These are phyloP conservation scores for Nicotiana paniculata DNA, from an alignment of 257 asterid species.

Conservation along the genomic window DNA sequence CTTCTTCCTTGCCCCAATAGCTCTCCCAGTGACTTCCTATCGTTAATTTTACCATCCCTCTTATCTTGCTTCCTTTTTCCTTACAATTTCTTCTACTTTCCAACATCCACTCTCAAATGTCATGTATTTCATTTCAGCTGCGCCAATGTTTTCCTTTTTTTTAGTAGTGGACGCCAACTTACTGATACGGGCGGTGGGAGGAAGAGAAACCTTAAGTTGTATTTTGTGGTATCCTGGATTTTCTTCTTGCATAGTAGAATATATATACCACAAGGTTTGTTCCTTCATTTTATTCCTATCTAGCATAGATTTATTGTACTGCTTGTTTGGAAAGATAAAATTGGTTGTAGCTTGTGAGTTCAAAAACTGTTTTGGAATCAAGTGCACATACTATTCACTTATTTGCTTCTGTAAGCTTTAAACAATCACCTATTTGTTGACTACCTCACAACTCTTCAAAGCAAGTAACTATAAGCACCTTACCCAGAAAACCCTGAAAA, in stretches of 20 bases:
- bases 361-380: background rate
- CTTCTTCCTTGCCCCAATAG: no score
- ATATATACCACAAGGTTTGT: background rate
- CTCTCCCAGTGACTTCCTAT: background rate
- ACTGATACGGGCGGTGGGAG: no score
- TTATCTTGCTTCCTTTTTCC: background rate
- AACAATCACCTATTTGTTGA: background rate
- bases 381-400: no score
- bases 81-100: background rate
- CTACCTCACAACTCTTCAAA: background rate
- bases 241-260: background rate
- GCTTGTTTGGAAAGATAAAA: background rate
- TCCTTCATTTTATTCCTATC: background rate
- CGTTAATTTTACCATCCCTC: background rate
- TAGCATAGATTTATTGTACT: background rate
- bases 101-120: background rate
- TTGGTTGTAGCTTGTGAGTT: background rate
- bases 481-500: background rate
- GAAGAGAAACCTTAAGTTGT: background rate
- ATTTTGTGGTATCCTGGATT: background rate
- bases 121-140: slow-evolving; percentile 4
- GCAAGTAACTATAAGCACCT: background rate
- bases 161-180: no score
- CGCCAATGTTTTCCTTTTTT: no score
- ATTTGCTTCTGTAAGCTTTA: background rate